phyloP scores from a whole-genome alignment of 2,329 filamentous ascomycete species.

The Botrytis cinerea region DNA sequence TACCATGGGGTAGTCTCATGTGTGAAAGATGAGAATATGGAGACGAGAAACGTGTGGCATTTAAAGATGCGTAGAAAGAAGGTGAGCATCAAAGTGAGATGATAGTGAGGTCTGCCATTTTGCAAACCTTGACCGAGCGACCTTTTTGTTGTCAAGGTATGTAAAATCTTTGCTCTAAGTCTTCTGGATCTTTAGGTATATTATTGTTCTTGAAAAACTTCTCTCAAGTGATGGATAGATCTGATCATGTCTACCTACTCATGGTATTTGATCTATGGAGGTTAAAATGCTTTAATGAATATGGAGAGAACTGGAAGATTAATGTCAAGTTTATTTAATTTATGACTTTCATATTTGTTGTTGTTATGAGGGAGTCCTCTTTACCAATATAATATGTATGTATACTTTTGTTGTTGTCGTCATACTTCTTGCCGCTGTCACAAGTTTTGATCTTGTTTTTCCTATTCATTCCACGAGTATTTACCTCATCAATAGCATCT shows the following conservation, averaged over 20 bases:
- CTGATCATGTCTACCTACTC: background rate
- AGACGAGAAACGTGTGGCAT: background rate
- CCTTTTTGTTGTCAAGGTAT: background rate
- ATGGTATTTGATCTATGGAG: background rate
- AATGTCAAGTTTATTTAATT: accelerated
- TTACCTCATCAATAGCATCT: background rate
- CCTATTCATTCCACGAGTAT: background rate
- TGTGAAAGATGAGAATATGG: background rate
- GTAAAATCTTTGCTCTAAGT: background rate
- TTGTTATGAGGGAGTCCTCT: no score
- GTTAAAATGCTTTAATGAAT: background rate
- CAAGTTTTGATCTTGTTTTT: background rate
- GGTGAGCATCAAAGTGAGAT: background rate
- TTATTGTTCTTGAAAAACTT: background rate
- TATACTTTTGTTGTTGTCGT: no score
- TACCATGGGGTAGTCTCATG: background rate
- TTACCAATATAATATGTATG: background rate
- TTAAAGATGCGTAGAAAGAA: background rate
- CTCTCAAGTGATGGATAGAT: background rate
- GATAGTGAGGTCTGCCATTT: background rate
- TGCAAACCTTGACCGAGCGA: no score
- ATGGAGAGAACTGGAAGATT: accelerated
- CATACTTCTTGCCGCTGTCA: background rate
- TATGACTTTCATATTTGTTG: background rate
- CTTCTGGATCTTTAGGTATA: background rate